Evolutionary conservation across 108 stramenopile genomes (phyloP).

Genomic region (Nitzschia sp.): DNA sequence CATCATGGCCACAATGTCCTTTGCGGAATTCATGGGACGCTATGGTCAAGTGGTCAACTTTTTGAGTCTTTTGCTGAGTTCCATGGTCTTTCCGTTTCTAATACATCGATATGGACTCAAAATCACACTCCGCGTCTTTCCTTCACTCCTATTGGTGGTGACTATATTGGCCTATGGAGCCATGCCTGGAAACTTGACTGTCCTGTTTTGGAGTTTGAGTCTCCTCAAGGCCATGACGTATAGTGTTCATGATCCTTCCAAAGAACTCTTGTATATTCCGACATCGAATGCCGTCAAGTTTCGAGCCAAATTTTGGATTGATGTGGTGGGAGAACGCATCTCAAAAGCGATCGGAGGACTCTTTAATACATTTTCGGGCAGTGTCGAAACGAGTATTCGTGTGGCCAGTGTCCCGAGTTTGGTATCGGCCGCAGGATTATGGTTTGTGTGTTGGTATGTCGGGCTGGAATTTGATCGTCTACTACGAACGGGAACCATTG

Average conservation of each 20-base stretch:
- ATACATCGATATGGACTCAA: constrained; percentile 77
- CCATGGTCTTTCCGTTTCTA: constrained; percentile 78
- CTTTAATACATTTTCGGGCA: constrained; percentile 77
- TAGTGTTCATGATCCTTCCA: constrained; percentile 90
- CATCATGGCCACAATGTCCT: constrained; percentile 47
- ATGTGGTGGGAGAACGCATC: constrained; percentile 84
- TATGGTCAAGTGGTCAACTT: constrained; percentile 90
- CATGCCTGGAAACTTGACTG: constrained; percentile 70
- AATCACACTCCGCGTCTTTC: constrained; percentile 81
- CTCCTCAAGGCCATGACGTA: constrained; percentile 93
- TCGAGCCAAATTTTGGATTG: constrained; percentile 89
- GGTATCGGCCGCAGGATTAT: constrained; percentile 62
- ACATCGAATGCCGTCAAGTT: constrained; percentile 89
- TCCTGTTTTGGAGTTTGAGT: constrained; percentile 81
- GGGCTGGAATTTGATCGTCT: constrained; percentile 75
- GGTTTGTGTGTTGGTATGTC: constrained; percentile 71
- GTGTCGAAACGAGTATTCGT: constrained; percentile 67
- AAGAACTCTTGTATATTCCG: constrained; percentile 91
- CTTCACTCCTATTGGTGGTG: constrained; percentile 72
- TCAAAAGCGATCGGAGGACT: constrained; percentile 82
- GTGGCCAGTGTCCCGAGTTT: constrained; percentile 75
- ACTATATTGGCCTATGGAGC: constrained; percentile 76
- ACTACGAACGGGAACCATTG: constrained; percentile 55
- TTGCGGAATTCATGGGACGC: constrained; percentile 88
- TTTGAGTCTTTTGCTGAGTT: constrained; percentile 77